phyloP scores from a whole-genome alignment of 495 filamentous ascomycete genomes.

The Hypoxylon subgilvum region DNA sequence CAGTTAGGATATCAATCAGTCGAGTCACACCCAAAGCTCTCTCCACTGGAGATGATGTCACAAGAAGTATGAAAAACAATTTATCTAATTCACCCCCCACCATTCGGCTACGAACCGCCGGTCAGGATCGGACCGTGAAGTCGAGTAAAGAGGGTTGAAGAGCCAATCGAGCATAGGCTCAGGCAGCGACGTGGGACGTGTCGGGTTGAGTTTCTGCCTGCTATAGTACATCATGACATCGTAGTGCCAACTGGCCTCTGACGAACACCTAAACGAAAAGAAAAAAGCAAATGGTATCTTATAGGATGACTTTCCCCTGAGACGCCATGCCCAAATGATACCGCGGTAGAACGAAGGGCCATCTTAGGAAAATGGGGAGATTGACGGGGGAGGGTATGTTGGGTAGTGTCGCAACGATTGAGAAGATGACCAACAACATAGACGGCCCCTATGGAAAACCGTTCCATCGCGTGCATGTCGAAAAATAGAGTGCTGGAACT shows the following conservation, averaged over 20 bases:
- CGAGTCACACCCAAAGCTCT: slow-evolving; percentile 21
- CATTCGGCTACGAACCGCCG: slow-evolving; percentile 38
- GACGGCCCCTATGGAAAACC: no score
- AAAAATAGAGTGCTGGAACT: no score
- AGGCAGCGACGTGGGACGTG: slow-evolving; percentile 9
- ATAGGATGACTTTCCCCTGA: no score
- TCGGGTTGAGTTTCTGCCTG: slow-evolving; percentile 13
- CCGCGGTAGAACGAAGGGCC: no score
- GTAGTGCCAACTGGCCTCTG: slow-evolving; percentile 1
- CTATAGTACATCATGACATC: slow-evolving; percentile 39
- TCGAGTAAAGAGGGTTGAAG: slow-evolving; percentile 27
- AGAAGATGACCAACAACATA: no score
- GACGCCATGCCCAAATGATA: slow-evolving; percentile 20
- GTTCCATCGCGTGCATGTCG: no score
- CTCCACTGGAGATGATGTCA: slow-evolving; percentile 33
- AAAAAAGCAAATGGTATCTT: slow-evolving; percentile 28
- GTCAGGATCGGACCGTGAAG: slow-evolving; percentile 2
- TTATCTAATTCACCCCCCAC: slow-evolving; percentile 34
- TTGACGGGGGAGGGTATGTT: no score
- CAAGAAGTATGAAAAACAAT: slow-evolving; percentile 2
- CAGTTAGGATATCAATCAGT: neutral
- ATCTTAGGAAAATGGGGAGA: no score
- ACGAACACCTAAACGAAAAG: slow-evolving; percentile 6
- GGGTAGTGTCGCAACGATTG: no score
- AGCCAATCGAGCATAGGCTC: slow-evolving; percentile 1